Evolutionary conservation across 2,329 filamentous ascomycete species (phyloP), one percentile per base, ranked within the genome.

Genomic region (Atkinsonella texensis): DNA sequence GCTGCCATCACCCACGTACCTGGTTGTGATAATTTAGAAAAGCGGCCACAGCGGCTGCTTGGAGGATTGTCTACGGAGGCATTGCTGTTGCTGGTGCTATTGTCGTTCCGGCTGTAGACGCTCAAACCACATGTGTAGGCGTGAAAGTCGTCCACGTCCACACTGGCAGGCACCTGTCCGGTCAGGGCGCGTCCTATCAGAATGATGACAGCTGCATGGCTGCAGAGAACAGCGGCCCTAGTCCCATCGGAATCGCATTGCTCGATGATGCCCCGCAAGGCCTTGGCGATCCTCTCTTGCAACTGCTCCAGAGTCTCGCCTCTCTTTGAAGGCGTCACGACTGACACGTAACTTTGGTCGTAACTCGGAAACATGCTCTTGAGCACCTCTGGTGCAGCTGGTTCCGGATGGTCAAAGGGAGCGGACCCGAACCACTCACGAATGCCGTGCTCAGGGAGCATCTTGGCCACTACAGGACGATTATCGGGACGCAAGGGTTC

Each of bases 351-450:
- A 31, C 62, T 63, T 13, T 68, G 65, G 53, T 83, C 76, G 42
- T 81, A 72, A 32, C 78, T 67, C 32, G 83, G 81, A 65, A 95
- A 95, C 56, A 88, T 76, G 18, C 66, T 65, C 54, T 78, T 76
- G 54, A 98, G 75, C 35, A 77, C 70, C 31, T 74, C 60, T 13
- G 83, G 70, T 3, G 78, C 68, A 2, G 89, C 87, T 2, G 91
- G 89, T 15, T 77, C 75, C 0, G 93, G 93, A 62, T 97, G 93
- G 51, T 86, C 77, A 67, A 95, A 96, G 54, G 82, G 81, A 15
- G 90, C 89, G 46, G 81, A 76, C 28, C 93, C 93, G 65, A 93
- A 97, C 85, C 93, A 97, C 72, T 98, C 93, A 55, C 87, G 84
- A 40, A 83, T 60, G 12, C 79, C 79, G 52, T 72, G 68, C 59